A percentile compares a stretch with the other conserved stretches of the same genome.
Evolutionary conservation across 2,329 filamentous ascomycete genomes (phyloP).

Genomic region (Scleromitrula shiraiana): DNA sequence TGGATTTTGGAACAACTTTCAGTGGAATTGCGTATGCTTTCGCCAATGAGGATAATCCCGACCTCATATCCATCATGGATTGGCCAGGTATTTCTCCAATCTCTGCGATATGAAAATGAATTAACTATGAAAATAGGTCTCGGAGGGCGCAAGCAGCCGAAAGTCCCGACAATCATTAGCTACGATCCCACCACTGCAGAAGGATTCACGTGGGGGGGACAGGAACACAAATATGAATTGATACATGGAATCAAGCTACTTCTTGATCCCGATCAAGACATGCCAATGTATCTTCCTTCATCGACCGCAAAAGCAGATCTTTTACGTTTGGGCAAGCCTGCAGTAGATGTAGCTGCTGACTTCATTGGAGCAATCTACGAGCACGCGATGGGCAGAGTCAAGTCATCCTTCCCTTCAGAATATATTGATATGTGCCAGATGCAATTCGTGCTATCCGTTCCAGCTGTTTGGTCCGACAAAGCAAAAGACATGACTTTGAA

Average conservation of each 20-base stretch:
- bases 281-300: constrained; percentile 12
- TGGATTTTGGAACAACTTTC: constrained; percentile 21
- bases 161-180: constrained; percentile 12
- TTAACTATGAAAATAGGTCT: background rate
- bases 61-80: constrained; percentile 6
- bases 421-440: constrained; percentile 38
- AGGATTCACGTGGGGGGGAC: constrained; percentile 12
- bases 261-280: constrained; percentile 21
- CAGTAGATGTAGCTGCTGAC: constrained; percentile 39
- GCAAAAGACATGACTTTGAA: constrained; percentile 43
- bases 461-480: constrained; percentile 49
- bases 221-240: constrained; percentile 3
- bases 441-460: constrained; percentile 49
- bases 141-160: constrained; percentile 4
- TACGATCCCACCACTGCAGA: constrained; percentile 7
- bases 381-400: constrained; percentile 40
- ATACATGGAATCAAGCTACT: constrained; percentile 22
- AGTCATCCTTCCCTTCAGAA: constrained; percentile 34
- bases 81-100: constrained; percentile 15
- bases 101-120: background rate
- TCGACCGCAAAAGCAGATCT: constrained; percentile 24
- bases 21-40: constrained; percentile 16
- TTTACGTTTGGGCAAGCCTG: constrained; percentile 37
- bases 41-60: background rate
- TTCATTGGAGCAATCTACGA: constrained; percentile 29